phyloP scores from a whole-genome alignment of 106 monocot species.

The Hemerocallis citrina region DNA sequence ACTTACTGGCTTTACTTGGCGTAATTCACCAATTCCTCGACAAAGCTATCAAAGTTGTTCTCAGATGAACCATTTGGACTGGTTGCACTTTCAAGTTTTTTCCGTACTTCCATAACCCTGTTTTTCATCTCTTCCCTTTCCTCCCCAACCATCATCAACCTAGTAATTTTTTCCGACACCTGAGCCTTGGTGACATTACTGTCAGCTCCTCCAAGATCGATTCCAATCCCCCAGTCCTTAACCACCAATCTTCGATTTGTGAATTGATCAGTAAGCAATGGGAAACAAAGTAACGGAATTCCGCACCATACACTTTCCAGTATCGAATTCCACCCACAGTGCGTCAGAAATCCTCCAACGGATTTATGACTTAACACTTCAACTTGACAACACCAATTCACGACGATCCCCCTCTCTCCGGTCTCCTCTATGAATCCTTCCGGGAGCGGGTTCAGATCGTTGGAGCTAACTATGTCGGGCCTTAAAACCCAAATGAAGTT shows the following conservation, averaged over 20 bases:
- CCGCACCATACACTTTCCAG: constrained; percentile 52
- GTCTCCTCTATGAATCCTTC: constrained; percentile 26
- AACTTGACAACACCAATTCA: constrained; percentile 58
- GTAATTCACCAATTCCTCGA: constrained; percentile 13
- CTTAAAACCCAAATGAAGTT: constrained; percentile 58
- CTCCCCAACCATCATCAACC: constrained; percentile 20
- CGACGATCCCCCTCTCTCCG: constrained; percentile 20
- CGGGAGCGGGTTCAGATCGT: constrained; percentile 49
- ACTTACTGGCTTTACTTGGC: too few species aligned
- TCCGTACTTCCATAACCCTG: constrained; percentile 18
- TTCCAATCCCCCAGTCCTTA: constrained; percentile 40
- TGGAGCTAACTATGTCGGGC: constrained; percentile 46
- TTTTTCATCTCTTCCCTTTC: constrained; percentile 12
- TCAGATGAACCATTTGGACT: constrained; percentile 20
- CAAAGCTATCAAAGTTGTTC: constrained; percentile 26
- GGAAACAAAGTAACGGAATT: constrained; percentile 53
- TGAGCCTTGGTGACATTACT: constrained; percentile 3
- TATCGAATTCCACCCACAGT: constrained; percentile 84
- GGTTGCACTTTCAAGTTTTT: constrained; percentile 15
- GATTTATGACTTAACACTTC: constrained; percentile 45
- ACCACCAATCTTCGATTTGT: constrained; percentile 54
- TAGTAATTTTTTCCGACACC: constrained; percentile 17
- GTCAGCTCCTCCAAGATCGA: constrained; percentile 9
- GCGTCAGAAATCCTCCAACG: constrained; percentile 56
- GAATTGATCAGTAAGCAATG: constrained; percentile 61